A percentile compares a stretch with the other conserved stretches of the same genome.
phyloP scores from a whole-genome alignment of 495 filamentous ascomycete genomes.

The Penicillium pulvis region DNA sequence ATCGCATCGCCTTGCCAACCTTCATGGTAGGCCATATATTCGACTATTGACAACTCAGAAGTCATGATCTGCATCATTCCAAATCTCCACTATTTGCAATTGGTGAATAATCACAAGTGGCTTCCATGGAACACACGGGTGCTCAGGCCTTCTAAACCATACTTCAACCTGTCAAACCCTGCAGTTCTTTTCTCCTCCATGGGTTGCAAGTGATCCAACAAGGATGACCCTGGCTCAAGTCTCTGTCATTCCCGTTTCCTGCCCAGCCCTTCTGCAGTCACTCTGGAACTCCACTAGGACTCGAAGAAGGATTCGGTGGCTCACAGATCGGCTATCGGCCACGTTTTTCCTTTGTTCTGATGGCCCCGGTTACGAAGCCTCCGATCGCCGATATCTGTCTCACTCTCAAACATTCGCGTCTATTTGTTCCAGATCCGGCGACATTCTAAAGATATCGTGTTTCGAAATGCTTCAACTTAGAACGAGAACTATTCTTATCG shows the following conservation, averaged over 20 bases:
- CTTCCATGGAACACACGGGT: not conserved
- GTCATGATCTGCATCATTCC: not conserved
- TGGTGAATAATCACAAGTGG: not conserved
- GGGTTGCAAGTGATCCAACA: conserved; percentile 11
- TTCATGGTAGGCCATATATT: not conserved
- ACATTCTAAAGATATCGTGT: conserved; percentile 8
- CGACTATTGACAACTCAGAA: not conserved
- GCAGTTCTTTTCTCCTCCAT: conserved; percentile 2
- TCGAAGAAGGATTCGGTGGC: not conserved
- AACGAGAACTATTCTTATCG: not conserved
- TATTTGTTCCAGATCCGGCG: conserved; percentile 11
- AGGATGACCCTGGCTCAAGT: conserved; percentile 2
- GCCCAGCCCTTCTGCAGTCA: not conserved
- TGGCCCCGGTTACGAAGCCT: not conserved
- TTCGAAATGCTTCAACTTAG: conserved; percentile 5
- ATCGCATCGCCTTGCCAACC: not conserved
- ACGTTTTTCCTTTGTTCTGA: conserved; percentile 2
- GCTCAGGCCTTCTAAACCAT: conserved; percentile 19
- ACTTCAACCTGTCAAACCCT: conserved; percentile 12
- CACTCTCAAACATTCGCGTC: conserved; percentile 10
- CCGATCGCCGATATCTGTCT: conserved; percentile 9
- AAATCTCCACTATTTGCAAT: not conserved
- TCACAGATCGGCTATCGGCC: not conserved
- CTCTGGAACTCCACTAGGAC: not conserved
- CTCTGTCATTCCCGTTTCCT: not conserved